Evolutionary conservation across 225 moss, liverwort and hornwort genomes (phyloP).

Genomic region (Polytrichum formosum): DNA sequence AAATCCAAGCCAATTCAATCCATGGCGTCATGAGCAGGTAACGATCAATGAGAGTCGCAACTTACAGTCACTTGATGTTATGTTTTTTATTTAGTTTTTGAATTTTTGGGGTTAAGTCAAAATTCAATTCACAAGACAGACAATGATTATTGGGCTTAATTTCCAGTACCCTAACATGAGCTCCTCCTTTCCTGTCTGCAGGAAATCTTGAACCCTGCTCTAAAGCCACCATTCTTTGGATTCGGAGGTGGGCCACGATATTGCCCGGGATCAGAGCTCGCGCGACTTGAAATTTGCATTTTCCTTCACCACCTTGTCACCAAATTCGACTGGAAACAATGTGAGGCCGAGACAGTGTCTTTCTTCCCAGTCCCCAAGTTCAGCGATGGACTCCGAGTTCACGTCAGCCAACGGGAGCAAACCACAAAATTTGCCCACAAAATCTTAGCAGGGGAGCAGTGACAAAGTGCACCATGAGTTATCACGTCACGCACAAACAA

Average conservation of each 20-base stretch:
- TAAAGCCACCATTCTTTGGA: conserved; percentile 16
- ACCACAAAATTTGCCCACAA: conserved; percentile 2
- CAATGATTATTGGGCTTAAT: not conserved
- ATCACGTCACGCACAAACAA: no score
- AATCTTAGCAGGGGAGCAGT: not conserved
- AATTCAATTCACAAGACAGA: not conserved
- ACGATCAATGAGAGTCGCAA: no score
- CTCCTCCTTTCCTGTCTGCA: not conserved
- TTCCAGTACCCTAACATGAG: not conserved
- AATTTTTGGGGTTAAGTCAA: not conserved
- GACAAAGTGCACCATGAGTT: no score
- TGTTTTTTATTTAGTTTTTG: not conserved
- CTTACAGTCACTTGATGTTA: not conserved
- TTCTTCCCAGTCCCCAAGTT: conserved; percentile 10
- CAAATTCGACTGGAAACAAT: conserved; percentile 17
- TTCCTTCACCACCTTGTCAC: conserved; percentile 26
- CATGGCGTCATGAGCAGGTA: conserved; percentile 29
- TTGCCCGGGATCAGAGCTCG: conserved; percentile 32
- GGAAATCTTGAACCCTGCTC: conserved; percentile 18
- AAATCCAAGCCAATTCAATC: conserved; percentile 22
- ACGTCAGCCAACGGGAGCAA: not conserved
- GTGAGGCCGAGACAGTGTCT: conserved; percentile 8
- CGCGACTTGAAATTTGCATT: conserved; percentile 23
- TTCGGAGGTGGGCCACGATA: conserved; percentile 27
- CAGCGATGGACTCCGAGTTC: conserved; percentile 8